Evolutionary conservation across 805 yeast species (phyloP), one percentile per base, ranked within the genome.

Genomic region (Pichia kluyveri): DNA sequence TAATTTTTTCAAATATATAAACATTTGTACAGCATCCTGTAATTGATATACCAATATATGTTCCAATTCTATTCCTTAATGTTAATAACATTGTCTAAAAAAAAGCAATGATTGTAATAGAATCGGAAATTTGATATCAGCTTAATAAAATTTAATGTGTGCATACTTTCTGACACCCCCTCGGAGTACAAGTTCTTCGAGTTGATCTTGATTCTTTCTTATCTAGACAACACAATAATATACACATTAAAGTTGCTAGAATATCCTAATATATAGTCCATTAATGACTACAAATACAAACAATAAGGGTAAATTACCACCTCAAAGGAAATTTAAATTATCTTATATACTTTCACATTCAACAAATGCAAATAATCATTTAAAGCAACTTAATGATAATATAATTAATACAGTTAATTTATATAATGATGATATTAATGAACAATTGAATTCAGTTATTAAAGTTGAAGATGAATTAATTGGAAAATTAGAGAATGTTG

Each of bases 21-120:
- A 82, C 89, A 60, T 82, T 85, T 32, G 79, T 66, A 59, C 93
- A 85, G 60, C 93, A 84, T 4, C 37, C 37, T 15, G 18, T 15
- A 34, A 34, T 34, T 34, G 37, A 34, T 14, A 34, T 15, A 2
- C 32, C 32, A 30, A 30, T 30, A 30, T 30, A 30, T 2, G 32
- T 7, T 30, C 32, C 32, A 30, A 30, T 30, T 11, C 14, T 4
- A 11, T 30, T 30, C 32, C 32, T 30, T 8, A 30, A 30, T 30
- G 32, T 11, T 10, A 30, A 4, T 8, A 30, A 11, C 32, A 23
- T 23, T 23, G 26, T 23, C 6, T 6, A 23, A 23, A 23, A 5
- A 23, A 23, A 5, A 23, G 6, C 26, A 4, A 23, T 4, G 7
- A 23, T 1, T 5, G 6, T 23, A 23, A 23, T 4, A 23, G 26